Conservation (phyloP, 1,284 basidiomycete species). For the Coniferiporia sulphurascens region DNA sequence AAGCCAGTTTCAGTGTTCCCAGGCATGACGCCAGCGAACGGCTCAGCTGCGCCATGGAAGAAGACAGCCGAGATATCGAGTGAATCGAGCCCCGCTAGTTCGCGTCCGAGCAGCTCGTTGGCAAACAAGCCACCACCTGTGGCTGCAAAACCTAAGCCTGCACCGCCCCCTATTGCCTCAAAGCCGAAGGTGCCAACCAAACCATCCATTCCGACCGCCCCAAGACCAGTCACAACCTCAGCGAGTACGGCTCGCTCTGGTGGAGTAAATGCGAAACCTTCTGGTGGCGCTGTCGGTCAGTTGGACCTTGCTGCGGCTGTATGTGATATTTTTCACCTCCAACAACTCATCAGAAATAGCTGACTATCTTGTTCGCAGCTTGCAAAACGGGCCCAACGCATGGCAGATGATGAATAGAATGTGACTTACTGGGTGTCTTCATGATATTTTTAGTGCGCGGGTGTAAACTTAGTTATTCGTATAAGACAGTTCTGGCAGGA, state of each 20-base stretch:
- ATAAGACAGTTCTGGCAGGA: neutral
- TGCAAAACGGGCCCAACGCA: conserved; percentile 64
- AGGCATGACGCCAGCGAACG: conserved; percentile 60
- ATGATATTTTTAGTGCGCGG: neutral
- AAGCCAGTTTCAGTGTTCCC: conserved; percentile 74
- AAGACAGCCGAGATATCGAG: conserved; percentile 39
- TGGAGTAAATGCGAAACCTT: conserved; percentile 31
- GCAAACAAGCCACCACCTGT: conserved; percentile 44
- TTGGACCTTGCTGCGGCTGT: conserved; percentile 80
- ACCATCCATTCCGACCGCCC: conserved; percentile 53
- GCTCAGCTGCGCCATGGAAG: conserved; percentile 71
- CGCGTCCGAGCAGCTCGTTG: conserved; percentile 51
- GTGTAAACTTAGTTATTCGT: neutral
- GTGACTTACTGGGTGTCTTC: neutral
- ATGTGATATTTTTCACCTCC: conserved; percentile 30
- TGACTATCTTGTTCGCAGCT: conserved; percentile 38
- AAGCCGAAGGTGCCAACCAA: conserved; percentile 50
- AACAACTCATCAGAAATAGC: conserved; percentile 12
- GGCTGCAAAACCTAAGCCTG: conserved; percentile 47
- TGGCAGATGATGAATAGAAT: conserved; percentile 40
- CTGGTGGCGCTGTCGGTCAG: conserved; percentile 52
- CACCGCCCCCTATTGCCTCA: conserved; percentile 43
- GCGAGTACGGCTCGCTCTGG: conserved; percentile 25
- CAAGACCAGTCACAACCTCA: conserved; percentile 37
- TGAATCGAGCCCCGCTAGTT: conserved; percentile 43